Evolutionary conservation across 2,329 filamentous ascomycete species (phyloP).

Genomic region (Ramularia endophylla): DNA sequence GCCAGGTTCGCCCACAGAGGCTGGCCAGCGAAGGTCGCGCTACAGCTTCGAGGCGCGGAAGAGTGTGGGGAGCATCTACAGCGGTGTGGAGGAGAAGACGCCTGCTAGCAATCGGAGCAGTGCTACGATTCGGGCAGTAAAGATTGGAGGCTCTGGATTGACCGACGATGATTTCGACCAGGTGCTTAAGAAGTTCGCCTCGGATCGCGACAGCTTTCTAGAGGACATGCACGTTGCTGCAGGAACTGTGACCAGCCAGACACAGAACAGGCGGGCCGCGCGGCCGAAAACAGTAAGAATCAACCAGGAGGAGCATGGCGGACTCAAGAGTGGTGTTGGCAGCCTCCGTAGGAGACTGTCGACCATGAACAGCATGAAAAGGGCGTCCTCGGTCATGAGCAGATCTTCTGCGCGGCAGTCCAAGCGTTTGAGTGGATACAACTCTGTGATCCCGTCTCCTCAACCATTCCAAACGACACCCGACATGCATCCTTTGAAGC

Average conservation of each 20-base stretch:
- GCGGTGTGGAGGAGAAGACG: conserved; percentile 38
- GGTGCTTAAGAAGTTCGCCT: conserved; percentile 87
- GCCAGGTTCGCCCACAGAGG: conserved; percentile 37
- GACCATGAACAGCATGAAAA: conserved; percentile 92
- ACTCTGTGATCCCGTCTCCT: conserved; percentile 91
- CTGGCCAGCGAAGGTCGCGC: conserved; percentile 33
- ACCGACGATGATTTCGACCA: conserved; percentile 78
- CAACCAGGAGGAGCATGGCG: conserved; percentile 51
- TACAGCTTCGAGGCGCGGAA: conserved; percentile 44
- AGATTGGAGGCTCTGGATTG: conserved; percentile 33
- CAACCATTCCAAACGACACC: conserved; percentile 85
- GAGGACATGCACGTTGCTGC: conserved; percentile 87
- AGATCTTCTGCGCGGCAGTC: conserved; percentile 73
- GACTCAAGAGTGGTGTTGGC: conserved; percentile 60
- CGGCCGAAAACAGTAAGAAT: conserved; percentile 78
- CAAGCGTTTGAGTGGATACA: conserved; percentile 91
- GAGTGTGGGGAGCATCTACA: conserved; percentile 47
- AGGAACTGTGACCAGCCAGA: conserved; percentile 56
- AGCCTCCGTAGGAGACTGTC: conserved; percentile 91
- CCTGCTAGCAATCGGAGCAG: conserved; percentile 60
- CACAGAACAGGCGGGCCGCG: conserved; percentile 46
- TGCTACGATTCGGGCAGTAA: conserved; percentile 52
- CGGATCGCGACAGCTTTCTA: conserved; percentile 88
- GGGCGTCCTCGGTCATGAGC: conserved; percentile 65
- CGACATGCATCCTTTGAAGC: conserved; percentile 91